Evolutionary conservation across 2,329 filamentous ascomycete species (phyloP).

Genomic region (Epicoccum nigrum): DNA sequence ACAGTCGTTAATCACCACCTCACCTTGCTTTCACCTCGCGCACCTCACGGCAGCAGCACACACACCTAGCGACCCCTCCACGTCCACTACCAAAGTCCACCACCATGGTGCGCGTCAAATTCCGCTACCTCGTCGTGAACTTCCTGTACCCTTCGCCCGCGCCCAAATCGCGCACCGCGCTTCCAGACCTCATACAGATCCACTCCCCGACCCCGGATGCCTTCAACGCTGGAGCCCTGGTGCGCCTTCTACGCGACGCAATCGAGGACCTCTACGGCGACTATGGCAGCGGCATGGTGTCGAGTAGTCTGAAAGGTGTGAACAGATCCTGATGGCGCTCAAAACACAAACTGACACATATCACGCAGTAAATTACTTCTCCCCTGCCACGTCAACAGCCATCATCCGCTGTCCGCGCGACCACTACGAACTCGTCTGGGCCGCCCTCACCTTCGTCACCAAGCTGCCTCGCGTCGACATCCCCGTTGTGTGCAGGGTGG

Average conservation of each 20-base stretch:
- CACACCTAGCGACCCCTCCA: background rate
- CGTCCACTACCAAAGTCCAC: background rate
- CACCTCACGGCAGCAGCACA: background rate
- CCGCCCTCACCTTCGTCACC: slow-evolving; percentile 81
- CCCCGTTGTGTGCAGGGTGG: slow-evolving; percentile 80
- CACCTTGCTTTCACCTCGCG: slow-evolving; percentile 1
- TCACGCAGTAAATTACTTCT: slow-evolving; percentile 83
- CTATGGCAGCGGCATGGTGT: slow-evolving; percentile 78
- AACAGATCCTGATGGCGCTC: background rate
- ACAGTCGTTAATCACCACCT: too few species aligned
- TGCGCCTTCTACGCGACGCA: slow-evolving; percentile 64
- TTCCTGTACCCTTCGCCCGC: slow-evolving; percentile 78
- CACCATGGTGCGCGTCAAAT: slow-evolving; percentile 91
- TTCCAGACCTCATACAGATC: slow-evolving; percentile 70
- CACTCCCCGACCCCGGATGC: slow-evolving; percentile 78
- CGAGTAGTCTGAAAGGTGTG: slow-evolving; percentile 71
- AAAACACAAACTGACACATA: background rate
- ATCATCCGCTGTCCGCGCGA: slow-evolving; percentile 84
- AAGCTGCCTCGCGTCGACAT: slow-evolving; percentile 67
- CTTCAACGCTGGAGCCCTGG: slow-evolving; percentile 69
- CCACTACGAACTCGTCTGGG: slow-evolving; percentile 88
- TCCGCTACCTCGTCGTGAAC: slow-evolving; percentile 93
- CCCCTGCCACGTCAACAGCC: slow-evolving; percentile 88
- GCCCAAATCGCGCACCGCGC: slow-evolving; percentile 45
- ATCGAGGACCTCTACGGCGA: slow-evolving; percentile 66